Conservation (phyloP, 257 asterid species). For the Solanum appendiculatum region DNA sequence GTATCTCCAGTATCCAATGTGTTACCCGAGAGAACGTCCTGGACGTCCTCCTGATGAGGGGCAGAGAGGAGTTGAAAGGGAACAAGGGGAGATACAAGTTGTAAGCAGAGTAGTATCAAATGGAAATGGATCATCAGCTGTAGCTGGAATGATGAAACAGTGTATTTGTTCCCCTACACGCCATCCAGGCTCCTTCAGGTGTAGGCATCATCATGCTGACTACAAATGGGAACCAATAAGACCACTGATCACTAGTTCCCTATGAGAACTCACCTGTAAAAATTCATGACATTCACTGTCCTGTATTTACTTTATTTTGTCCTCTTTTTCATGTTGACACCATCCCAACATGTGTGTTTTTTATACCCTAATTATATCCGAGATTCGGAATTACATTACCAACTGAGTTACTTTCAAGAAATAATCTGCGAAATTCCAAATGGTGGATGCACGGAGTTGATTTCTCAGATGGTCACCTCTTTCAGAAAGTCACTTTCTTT, state of each 20-base stretch:
- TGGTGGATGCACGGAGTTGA: neutral
- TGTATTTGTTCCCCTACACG: constrained; percentile 6
- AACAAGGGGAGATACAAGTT: neutral
- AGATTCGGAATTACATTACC: neutral
- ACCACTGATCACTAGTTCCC: neutral
- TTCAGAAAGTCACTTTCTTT: neutral
- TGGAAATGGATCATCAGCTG: neutral
- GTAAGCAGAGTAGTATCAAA: neutral
- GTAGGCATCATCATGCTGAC: constrained; percentile 2
- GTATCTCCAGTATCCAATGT: neutral
- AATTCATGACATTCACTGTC: neutral
- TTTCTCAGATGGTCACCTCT: neutral
- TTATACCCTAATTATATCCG: neutral
- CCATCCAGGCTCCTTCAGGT: constrained; percentile 7
- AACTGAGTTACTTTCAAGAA: neutral
- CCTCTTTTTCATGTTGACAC: neutral
- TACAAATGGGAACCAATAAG: neutral
- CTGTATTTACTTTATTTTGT: neutral
- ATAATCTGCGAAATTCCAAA: neutral
- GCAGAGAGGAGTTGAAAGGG: neutral
- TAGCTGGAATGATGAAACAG: neutral
- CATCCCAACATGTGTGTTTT: neutral
- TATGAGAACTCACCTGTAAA: neutral
- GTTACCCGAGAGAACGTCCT: neutral
- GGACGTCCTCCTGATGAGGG: neutral